Evolutionary conservation across 441 rosid genomes (phyloP), one percentile per base, ranked within the genome.

Genomic region (Hura crepitans): DNA sequence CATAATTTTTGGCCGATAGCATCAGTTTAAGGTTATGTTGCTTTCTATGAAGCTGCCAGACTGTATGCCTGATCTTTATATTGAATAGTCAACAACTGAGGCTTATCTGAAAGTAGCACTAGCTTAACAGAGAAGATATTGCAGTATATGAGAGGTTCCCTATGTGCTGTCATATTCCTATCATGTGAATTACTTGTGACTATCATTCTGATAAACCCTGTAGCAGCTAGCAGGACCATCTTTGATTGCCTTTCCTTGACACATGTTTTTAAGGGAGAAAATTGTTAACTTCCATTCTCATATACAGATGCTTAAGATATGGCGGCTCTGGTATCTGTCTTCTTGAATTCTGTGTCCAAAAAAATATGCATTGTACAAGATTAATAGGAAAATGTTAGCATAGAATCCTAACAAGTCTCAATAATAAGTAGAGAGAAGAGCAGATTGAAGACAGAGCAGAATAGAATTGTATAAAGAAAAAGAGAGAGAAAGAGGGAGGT

Each of bases 251-350:
- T 35, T 13, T 33, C 35, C 45, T 11, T 17, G 33, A 4, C n/a
- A 62, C 30, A 23, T 4, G 30, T 42, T 39, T 56, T 55, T n/a
- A 9, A 31, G 17, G 63, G 39, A 55, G 71, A 49, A 17, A 68
- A 68, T 9, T 54, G 62, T 28, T 55, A 14, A 6, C 49, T 30
- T 27, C 12, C 5, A 50, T 13, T 54, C 39, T 28, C 9, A 33
- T 42, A 39, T 54, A 43, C 23, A 42, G 68, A 27, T 59, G 66
- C 74, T 35, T 28, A 61, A 37, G 57, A 51, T 47, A n/a, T 5
- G 4, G 56, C 4, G 15, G 9, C 10, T 25, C 2, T 66, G 51
- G 13, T 47, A 15, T 59, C 18, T 69, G 49, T 60, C 61, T 17
- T 63, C 46, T 43, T 30, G 50, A 49, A 25, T 17, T n/a, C n/a